Evolutionary conservation across 2,329 filamentous ascomycete genomes (phyloP).

Genomic region (Cladobotryum mycophilum): DNA sequence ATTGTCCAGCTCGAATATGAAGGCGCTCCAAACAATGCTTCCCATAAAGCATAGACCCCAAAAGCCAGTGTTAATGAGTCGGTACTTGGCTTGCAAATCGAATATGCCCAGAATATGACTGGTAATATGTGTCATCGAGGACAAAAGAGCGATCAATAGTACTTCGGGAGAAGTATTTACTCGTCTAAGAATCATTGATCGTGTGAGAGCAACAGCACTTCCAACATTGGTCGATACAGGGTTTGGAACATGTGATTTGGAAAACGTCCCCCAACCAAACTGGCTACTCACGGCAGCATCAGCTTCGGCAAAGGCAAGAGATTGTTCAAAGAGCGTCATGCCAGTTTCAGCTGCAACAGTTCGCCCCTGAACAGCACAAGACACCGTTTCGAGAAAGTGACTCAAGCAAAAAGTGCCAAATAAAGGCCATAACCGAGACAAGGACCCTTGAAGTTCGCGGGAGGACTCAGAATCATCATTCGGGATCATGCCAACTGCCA

Average conservation of each 20-base stretch:
- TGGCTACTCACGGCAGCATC: slow-evolving; percentile 81
- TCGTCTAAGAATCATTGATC: slow-evolving; percentile 64
- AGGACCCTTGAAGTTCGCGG: slow-evolving; percentile 63
- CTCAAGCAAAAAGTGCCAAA: slow-evolving; percentile 66
- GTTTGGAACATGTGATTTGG: slow-evolving; percentile 37
- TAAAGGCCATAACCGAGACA: slow-evolving; percentile 69
- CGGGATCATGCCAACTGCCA: slow-evolving; percentile 64
- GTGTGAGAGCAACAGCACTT: slow-evolving; percentile 44
- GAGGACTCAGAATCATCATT: slow-evolving; percentile 42
- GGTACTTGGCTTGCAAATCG: slow-evolving; percentile 68
- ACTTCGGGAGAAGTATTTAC: slow-evolving; percentile 89
- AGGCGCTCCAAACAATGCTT: slow-evolving; percentile 71
- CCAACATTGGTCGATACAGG: slow-evolving; percentile 17
- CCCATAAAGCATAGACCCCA: slow-evolving; percentile 90
- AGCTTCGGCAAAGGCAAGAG: slow-evolving; percentile 89
- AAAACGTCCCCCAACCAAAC: slow-evolving; percentile 63
- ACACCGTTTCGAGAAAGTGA: slow-evolving; percentile 83
- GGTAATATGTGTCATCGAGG: slow-evolving; percentile 78
- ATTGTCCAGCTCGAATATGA: slow-evolving; percentile 56
- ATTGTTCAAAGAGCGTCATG: slow-evolving; percentile 96
- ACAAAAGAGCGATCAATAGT: slow-evolving; percentile 79
- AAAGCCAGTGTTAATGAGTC: slow-evolving; percentile 80
- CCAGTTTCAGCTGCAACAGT: slow-evolving; percentile 78
- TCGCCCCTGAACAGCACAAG: slow-evolving; percentile 80
- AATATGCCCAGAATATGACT: slow-evolving; percentile 79